phyloP scores from a whole-genome alignment of 106 monocot species.

The Dendrobium catenatum region DNA sequence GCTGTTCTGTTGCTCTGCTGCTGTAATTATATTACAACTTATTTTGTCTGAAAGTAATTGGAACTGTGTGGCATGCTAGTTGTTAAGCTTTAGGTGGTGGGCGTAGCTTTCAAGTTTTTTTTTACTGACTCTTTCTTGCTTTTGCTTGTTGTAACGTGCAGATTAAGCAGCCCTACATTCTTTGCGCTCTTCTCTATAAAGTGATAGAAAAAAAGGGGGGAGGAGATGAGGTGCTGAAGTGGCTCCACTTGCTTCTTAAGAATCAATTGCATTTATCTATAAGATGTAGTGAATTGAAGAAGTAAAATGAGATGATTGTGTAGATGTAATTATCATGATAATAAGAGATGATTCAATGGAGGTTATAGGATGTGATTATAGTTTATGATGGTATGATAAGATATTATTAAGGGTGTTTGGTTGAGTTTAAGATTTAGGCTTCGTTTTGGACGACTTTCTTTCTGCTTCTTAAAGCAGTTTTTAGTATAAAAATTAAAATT shows the following conservation, averaged over 20 bases:
- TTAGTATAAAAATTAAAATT: too few relatives aligned
- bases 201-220: not conserved
- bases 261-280: not conserved
- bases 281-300: too few relatives aligned
- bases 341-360: too few relatives aligned
- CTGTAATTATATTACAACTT: not conserved
- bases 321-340: too few relatives aligned
- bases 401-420: too few relatives aligned
- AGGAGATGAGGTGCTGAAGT: not conserved
- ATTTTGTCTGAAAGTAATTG: not conserved
- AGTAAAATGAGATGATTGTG: too few relatives aligned
- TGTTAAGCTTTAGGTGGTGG: not conserved
- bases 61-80: constrained; percentile 3
- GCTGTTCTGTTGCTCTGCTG: not conserved
- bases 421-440: too few relatives aligned
- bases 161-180: not conserved
- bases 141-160: not conserved
- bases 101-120: constrained; percentile 4
- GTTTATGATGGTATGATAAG: too few relatives aligned
- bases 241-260: not conserved
- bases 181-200: not conserved
- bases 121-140: not conserved
- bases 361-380: too few relatives aligned
- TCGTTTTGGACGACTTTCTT: too few relatives aligned
- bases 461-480: too few relatives aligned